A percentile compares a stretch with the other conserved stretches of the same genome.
phyloP scores from a whole-genome alignment of 2,329 filamentous ascomycete species.

The Malbranchea zuffiana region DNA sequence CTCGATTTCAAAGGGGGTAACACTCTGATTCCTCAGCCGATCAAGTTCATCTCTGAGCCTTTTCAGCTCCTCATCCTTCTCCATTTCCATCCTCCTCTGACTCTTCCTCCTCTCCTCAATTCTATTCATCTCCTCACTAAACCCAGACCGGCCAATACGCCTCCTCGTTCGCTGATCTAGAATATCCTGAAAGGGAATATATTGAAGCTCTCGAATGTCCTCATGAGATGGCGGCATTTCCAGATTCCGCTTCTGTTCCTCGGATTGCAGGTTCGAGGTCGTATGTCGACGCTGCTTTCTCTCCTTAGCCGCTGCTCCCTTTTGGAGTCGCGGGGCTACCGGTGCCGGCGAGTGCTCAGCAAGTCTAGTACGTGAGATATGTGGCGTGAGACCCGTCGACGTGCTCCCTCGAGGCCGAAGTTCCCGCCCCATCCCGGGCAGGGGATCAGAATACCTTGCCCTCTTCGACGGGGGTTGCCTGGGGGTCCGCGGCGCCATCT shows the following conservation, averaged over 20 bases:
- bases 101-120: conserved; percentile 32
- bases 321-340: background rate
- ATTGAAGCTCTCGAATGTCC: conserved; percentile 17
- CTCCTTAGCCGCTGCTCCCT: background rate
- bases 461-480: conserved; percentile 3
- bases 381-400: conserved; percentile 12
- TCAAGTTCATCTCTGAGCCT: conserved; percentile 20
- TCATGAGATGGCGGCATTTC: background rate
- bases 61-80: conserved; percentile 24
- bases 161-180: conserved; percentile 34
- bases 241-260: conserved; percentile 4
- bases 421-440: background rate
- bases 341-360: background rate
- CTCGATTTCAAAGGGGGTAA: no score
- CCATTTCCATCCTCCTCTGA: conserved; percentile 17
- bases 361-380: conserved; percentile 11
- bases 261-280: conserved; percentile 1
- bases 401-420: no score
- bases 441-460: conserved; percentile 4
- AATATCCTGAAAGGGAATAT: conserved; percentile 35
- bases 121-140: conserved; percentile 39
- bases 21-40: conserved; percentile 18
- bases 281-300: conserved; percentile 10
- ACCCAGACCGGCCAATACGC: conserved; percentile 34
- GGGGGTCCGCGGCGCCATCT: conserved; percentile 4